These are phyloP conservation scores for Trametes elegans DNA, from an alignment of 768 basidiomycete genomes.

Conservation along the genomic window DNA sequence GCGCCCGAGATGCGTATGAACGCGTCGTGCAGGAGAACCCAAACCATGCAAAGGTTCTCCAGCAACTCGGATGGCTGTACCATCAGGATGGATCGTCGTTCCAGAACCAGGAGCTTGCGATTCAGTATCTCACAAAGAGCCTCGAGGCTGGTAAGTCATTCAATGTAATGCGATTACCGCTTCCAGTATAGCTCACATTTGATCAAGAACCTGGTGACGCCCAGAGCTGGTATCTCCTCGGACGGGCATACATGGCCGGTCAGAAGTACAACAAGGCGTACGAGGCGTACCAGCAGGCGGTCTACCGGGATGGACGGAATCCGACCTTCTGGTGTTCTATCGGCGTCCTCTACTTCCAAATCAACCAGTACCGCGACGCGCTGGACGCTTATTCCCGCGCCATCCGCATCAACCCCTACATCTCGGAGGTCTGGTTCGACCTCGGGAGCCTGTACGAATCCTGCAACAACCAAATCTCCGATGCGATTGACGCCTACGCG, in stretches of 20 bases:
- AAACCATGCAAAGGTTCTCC: constrained; percentile 92
- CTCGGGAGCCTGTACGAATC: constrained; percentile 95
- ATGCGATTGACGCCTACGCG: constrained; percentile 98
- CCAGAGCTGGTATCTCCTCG: constrained; percentile 98
- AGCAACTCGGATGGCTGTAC: constrained; percentile 97
- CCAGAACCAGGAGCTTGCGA: constrained; percentile 94
- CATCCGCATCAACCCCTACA: constrained; percentile 98
- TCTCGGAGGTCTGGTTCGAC: constrained; percentile 94
- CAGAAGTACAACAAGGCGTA: constrained; percentile 99
- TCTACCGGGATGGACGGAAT: constrained; percentile 97
- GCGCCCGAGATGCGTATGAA: constrained; percentile 94
- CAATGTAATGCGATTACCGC: not conserved
- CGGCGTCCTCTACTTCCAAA: constrained; percentile 98
- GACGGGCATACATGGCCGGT: constrained; percentile 97
- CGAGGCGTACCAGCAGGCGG: constrained; percentile 98
- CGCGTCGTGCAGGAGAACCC: constrained; percentile 93
- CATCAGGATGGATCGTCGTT: constrained; percentile 94
- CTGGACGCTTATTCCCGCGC: constrained; percentile 98
- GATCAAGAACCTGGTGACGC: constrained; percentile 84
- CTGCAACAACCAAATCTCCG: constrained; percentile 98
- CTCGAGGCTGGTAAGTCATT: constrained; percentile 81
- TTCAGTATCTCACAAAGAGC: constrained; percentile 90
- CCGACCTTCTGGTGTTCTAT: constrained; percentile 99
- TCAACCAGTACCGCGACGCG: constrained; percentile 98
- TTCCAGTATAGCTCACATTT: not conserved